Evolutionary conservation across 1,284 basidiomycete genomes (phyloP), one percentile per base, ranked within the genome.

Genomic region (Irpex sp.): DNA sequence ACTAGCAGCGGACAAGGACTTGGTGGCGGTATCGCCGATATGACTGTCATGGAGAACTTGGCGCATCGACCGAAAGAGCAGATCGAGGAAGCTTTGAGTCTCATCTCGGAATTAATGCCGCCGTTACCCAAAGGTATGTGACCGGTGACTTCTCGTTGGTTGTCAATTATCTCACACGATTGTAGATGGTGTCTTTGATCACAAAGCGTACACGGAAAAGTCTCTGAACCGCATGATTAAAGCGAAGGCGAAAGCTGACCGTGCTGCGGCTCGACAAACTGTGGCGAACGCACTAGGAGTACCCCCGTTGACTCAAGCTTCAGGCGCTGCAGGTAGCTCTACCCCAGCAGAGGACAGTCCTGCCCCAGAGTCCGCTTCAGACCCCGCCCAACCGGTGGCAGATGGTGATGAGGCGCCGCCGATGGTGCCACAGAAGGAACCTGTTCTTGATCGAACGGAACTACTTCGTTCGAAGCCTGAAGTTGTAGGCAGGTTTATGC

Each of bases 31-130:
- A 74, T 95, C 6, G 91, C 92, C 4, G 96, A 98, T 73, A 96
- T 98, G 93, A 91, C 93, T 6, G 93, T 99, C 39, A 93, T 98
- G 85, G 94, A 98, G 76, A 98, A 96, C 72, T 79, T 99, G 39
- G 94, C 95, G 0, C 94, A 98, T 73, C 84, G 95, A 45, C 93
- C 96, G 9, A 98, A 98, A 77, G 96, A 98, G 67, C 95, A 97
- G 73, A 85, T 98, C 5, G 94, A 97, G 74, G 95, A 98, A 75
- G 88, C 92, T 0, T 78, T 98, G 28, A 89, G 88, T 64, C 82
- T 98, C 18, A 81, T 96, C 23, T 91, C 90, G 42, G 96, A 98
- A 72, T 76, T 98, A 16, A 83, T 98, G 75, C 96, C 96, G 0
- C 92, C 96, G 7, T 75, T 95, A 33, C 93, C 95, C 0, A 93